phyloP scores from a whole-genome alignment of 1,139 yeast species.

The Scheffersomyces illinoinensis region DNA sequence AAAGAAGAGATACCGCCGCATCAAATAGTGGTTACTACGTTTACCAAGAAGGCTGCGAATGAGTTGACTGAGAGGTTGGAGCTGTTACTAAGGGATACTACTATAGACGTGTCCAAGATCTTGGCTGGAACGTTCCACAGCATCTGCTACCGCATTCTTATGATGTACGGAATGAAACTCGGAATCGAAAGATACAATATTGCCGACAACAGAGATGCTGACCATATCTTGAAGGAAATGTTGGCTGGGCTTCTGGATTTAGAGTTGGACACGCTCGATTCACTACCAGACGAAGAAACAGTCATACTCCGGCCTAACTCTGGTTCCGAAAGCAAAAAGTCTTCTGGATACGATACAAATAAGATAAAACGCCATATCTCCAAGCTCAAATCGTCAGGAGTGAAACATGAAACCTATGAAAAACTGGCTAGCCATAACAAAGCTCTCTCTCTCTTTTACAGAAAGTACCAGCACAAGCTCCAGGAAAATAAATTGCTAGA shows the following conservation, averaged over 20 bases:
- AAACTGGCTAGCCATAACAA: conserved; percentile 10
- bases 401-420: conserved; percentile 37
- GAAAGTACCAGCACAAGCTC: conserved; percentile 53
- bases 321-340: conserved; percentile 12
- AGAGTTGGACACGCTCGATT: conserved; percentile 27
- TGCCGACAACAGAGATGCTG: conserved; percentile 68
- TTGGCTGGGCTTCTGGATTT: conserved; percentile 33
- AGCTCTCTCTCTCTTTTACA: conserved; percentile 39
- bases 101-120: conserved; percentile 42
- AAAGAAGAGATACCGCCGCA: conserved; percentile 55
- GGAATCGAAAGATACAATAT: conserved; percentile 54
- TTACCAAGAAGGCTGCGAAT: conserved; percentile 85
- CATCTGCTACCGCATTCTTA: conserved; percentile 63
- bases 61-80: conserved; percentile 71
- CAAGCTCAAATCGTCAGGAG: conserved; percentile 51
- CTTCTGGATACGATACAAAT: conserved; percentile 36
- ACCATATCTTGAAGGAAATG: conserved; percentile 47
- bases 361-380: conserved; percentile 49
- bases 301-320: conserved; percentile 11
- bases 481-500: conserved; percentile 52
- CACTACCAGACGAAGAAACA: conserved; percentile 15
- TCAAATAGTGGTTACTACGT: conserved; percentile 78
- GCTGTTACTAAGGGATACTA: conserved; percentile 35
- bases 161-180: conserved; percentile 53
- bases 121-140: conserved; percentile 88